Evolutionary conservation across 495 filamentous ascomycete species (phyloP), one percentile per base, ranked within the genome.

Genomic region (Neurospora sp.): DNA sequence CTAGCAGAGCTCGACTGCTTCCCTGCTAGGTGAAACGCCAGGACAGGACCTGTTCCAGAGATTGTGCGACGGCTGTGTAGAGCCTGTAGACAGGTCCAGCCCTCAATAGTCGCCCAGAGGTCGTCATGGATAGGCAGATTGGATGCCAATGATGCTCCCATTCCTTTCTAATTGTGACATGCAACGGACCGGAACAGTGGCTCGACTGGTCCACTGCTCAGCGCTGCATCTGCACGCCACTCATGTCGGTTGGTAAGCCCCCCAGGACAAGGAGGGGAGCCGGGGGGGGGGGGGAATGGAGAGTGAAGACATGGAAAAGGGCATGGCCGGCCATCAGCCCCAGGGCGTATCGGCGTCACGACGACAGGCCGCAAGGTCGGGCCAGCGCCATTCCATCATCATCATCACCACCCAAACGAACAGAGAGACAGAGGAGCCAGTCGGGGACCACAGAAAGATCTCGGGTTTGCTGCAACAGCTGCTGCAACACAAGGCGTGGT

Each of bases 391-490:
- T 35, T 35, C 27, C 54, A 66, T 66, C 27, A 66, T 35, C 54
- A 66, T 18, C 23, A 23, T 27, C 54, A 27, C 27, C 46, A 54
- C 10, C 42, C 42, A 27, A 72, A 69, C 72, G 54, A 73, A 69
- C 40, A 27, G 37, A 37, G 59, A 23, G 54, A 69, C 71, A 69
- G 46, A 48, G n/a, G 39, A 59, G 40, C 27, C 40, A 31, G 37
- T 41, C 41, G 20, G 66, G 70, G 71, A 70, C 70, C 72, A 74
- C 72, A 77, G 75, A 62, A 66, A 73, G 75, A 77, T 73, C 73
- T 75, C 71, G 75, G 77, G 23, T 66, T 72, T 75, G 74, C 72
- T 75, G 77, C 74, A 74, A 69, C 74, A 41, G 70, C 69, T 54
- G 73, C n/a, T 71, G 75, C 72, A 71, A 54, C 39, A 48, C 41